phyloP scores from a whole-genome alignment of 2,329 filamentous ascomycete genomes.

The Alternaria brassicicola region DNA sequence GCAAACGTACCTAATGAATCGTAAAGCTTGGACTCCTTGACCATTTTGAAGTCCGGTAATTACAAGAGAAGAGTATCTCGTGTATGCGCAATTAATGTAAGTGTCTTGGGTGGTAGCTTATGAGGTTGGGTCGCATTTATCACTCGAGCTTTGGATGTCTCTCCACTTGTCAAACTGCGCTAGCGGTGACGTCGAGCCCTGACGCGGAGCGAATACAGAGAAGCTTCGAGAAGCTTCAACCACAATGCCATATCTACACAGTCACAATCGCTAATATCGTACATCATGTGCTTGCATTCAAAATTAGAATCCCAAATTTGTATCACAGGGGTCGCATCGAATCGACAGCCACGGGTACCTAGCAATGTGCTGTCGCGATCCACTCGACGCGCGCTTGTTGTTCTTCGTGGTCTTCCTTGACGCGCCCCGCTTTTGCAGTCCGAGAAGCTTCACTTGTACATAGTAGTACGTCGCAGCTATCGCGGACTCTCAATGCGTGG shows the following conservation, averaged over 20 bases:
- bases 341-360: not conserved
- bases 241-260: conserved; percentile 3
- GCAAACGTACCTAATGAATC: conserved; percentile 68
- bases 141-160: conserved; percentile 32
- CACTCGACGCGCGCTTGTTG: not conserved
- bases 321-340: not conserved
- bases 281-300: not conserved
- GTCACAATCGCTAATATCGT: not conserved
- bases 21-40: conserved; percentile 94
- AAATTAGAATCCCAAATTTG: not conserved
- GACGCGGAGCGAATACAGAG: conserved; percentile 19
- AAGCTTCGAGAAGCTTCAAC: conserved; percentile 50
- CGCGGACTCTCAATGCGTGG: not conserved
- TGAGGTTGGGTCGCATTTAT: conserved; percentile 35
- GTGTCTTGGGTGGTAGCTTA: conserved; percentile 26
- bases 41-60: conserved; percentile 65
- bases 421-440: not conserved
- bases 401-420: conserved; percentile 1
- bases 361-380: not conserved
- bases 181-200: conserved; percentile 26
- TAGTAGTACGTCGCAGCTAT: not conserved
- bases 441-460: not conserved
- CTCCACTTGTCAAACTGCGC: conserved; percentile 36
- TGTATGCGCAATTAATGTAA: conserved; percentile 17
- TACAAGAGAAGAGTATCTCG: conserved; percentile 17